These are phyloP conservation scores for Plantago ovata DNA, from an alignment of 257 asterid genomes.

Conservation along the genomic window DNA sequence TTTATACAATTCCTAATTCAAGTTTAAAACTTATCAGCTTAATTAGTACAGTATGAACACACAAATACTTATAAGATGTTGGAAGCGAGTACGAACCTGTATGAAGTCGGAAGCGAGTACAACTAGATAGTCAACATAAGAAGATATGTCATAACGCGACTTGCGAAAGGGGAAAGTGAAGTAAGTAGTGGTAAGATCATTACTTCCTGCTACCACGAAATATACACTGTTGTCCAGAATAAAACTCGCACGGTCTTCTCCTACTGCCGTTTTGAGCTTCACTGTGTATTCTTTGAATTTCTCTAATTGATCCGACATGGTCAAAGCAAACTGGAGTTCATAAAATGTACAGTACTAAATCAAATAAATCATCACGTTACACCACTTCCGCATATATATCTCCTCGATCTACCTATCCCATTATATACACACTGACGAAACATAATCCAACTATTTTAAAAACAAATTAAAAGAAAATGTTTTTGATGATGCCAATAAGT, in stretches of 20 bases:
- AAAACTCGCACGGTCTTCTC: slow-evolving; percentile 32
- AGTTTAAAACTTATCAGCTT: neutral
- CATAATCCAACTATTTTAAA: no score
- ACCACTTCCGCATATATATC: no score
- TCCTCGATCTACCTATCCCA: no score
- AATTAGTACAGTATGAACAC: no score
- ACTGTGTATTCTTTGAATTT: slow-evolving; percentile 39
- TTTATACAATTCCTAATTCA: no score
- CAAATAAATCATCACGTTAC: neutral
- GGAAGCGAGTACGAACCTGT: slow-evolving; percentile 17
- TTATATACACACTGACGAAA: no score
- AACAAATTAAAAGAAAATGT: no score
- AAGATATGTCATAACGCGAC: slow-evolving; percentile 23
- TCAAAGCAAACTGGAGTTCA: slow-evolving; percentile 30
- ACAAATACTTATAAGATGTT: neutral
- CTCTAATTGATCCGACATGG: slow-evolving; percentile 35
- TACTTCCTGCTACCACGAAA: slow-evolving; percentile 42
- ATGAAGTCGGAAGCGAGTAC: slow-evolving; percentile 32
- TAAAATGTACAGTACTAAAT: neutral
- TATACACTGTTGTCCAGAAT: slow-evolving; percentile 30
- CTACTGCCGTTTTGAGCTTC: slow-evolving; percentile 33
- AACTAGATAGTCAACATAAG: slow-evolving; percentile 40
- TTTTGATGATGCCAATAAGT: no score
- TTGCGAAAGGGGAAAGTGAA: slow-evolving; percentile 27
- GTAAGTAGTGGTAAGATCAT: slow-evolving; percentile 55